A percentile compares a stretch with the other conserved stretches of the same genome.
These are phyloP conservation scores for Stagonosporopsis cucurbitacearum DNA, from an alignment of 2,329 filamentous ascomycete species.

Conservation along the genomic window DNA sequence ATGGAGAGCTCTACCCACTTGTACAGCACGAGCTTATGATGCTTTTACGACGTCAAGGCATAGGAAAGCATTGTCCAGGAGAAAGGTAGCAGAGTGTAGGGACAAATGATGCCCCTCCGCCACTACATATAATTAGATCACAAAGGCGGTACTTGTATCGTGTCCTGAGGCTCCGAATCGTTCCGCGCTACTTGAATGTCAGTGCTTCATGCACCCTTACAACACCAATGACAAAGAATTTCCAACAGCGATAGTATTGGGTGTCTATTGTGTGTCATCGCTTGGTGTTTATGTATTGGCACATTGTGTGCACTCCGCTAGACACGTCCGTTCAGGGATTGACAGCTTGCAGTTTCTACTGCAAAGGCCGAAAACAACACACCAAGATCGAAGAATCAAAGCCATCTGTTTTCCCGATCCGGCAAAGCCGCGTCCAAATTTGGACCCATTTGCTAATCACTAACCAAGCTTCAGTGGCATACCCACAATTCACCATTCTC, in stretches of 20 bases:
- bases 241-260: neutral
- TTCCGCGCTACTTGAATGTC: neutral
- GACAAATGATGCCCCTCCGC: too few species aligned
- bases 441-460: constrained; percentile 3
- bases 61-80: too few species aligned
- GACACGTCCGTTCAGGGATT: too few species aligned
- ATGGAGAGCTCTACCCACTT: too few species aligned
- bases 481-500: constrained; percentile 5
- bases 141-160: neutral
- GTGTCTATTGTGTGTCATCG: neutral
- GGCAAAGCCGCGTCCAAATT: constrained; percentile 1
- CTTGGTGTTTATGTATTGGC: neutral
- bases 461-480: constrained; percentile 2
- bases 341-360: too few species aligned
- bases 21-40: too few species aligned
- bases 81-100: too few species aligned
- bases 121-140: neutral
- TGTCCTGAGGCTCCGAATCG: neutral
- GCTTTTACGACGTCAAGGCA: too few species aligned
- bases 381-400: neutral
- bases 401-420: neutral
- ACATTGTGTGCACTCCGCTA: neutral
- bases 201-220: neutral
- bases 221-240: neutral
- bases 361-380: constrained; percentile 6